Percentiles rank a stretch among this genome's conserved stretches.
These are phyloP conservation scores for Penicillium turbatum DNA, from an alignment of 495 filamentous ascomycete genomes.

Conservation along the genomic window DNA sequence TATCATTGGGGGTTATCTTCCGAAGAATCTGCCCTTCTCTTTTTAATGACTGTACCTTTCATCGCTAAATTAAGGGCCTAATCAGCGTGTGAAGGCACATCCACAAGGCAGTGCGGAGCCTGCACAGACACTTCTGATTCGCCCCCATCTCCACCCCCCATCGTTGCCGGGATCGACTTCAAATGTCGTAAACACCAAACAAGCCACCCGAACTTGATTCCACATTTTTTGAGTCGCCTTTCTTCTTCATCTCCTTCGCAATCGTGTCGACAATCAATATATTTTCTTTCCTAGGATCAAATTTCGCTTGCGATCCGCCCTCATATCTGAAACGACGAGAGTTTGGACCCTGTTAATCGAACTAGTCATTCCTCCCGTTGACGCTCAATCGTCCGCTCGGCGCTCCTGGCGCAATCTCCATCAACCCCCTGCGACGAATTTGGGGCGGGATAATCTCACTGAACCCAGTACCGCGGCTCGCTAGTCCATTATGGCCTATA, in stretches of 20 bases:
- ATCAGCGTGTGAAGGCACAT: slow-evolving; percentile 5
- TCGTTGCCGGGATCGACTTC: slow-evolving; percentile 18
- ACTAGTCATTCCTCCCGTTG: slow-evolving; percentile 16
- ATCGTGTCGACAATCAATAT: slow-evolving; percentile 5
- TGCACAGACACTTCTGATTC: slow-evolving; percentile 20
- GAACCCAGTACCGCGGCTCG: slow-evolving; percentile 20
- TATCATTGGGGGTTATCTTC: slow-evolving; percentile 3
- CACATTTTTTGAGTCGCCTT: slow-evolving; percentile 1
- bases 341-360: slow-evolving; percentile 17
- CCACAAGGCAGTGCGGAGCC: slow-evolving; percentile 19
- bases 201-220: slow-evolving; percentile 1
- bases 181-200: slow-evolving; percentile 27
- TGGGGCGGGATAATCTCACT: slow-evolving; percentile 24
- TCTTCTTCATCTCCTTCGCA: slow-evolving; percentile 1
- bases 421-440: slow-evolving; percentile 18
- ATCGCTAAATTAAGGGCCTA: not conserved
- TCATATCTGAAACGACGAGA: slow-evolving; percentile 31
- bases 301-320: slow-evolving; percentile 7
- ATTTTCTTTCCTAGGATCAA: slow-evolving; percentile 1
- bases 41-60: not conserved
- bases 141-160: slow-evolving; percentile 21
- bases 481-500: slow-evolving; percentile 51
- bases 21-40: not conserved
- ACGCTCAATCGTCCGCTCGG: slow-evolving; percentile 26
- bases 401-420: slow-evolving; percentile 37